Conservation (phyloP, 805 yeast species). For the Nakazawaea populi region DNA sequence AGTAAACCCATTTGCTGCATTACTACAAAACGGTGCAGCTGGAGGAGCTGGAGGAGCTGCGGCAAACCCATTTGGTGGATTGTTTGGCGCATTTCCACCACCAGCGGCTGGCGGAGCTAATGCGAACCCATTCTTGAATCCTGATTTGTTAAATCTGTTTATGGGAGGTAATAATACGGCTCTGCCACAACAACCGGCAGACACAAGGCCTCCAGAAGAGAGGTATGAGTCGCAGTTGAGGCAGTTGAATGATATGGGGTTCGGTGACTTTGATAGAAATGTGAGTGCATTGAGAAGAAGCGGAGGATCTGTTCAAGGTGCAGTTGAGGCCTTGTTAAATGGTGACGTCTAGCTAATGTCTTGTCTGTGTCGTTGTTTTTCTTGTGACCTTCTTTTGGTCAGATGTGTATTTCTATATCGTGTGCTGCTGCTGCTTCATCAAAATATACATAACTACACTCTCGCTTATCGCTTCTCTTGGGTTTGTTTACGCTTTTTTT, state of each 20-base stretch:
- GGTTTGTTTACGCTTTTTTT: too few species aligned
- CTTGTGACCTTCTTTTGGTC: too few species aligned
- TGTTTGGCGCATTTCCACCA: conserved; percentile 17
- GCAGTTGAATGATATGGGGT: conserved; percentile 79
- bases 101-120: conserved; percentile 17
- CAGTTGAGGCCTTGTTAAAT: conserved; percentile 77
- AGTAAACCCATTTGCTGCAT: conserved; percentile 49
- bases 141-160: conserved; percentile 38
- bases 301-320: conserved; percentile 98
- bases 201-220: conserved; percentile 75
- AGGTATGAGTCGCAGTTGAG: conserved; percentile 65
- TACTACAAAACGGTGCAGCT: conserved; percentile 29
- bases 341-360: conserved; percentile 36
- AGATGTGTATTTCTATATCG: too few species aligned
- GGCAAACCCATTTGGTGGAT: conserved; percentile 14
- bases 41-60: conserved; percentile 14
- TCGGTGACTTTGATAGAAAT: conserved; percentile 87
- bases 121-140: conserved; percentile 39
- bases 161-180: conserved; percentile 48
- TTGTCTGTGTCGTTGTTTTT: too few species aligned
- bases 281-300: conserved; percentile 88
- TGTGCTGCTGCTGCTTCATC: too few species aligned
- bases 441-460: too few species aligned
- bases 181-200: conserved; percentile 59
- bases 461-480: too few species aligned